Evolutionary conservation across 2,329 filamentous ascomycete species (phyloP), one percentile per base, ranked within the genome.

Genomic region (Cryphonectria carpinicola): DNA sequence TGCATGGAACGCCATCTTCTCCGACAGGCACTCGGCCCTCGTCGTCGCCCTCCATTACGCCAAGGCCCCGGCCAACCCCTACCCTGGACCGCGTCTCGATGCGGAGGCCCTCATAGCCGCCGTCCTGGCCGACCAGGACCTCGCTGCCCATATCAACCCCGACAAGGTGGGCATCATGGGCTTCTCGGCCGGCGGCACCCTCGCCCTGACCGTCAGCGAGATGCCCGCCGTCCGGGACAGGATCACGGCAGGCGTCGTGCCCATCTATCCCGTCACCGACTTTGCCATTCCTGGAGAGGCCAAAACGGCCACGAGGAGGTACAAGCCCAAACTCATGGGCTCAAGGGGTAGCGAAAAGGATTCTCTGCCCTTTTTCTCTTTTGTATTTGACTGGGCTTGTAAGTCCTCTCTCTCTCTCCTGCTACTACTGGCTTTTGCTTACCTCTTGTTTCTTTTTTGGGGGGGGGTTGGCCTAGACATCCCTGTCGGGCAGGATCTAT

Each of bases 181-280:
- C 19, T 88, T 85, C 77, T 85, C 83, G 41, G 86, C 86, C 0
- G 86, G 86, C 32, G 86, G 81, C 1, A 87, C 85, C 75, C 78
- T 88, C 0, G 73, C 81, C 1, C 76, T 87, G 1, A 76, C 80
- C 22, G 81, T 80, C 0, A 75, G 80, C 17, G 83, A 86, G 74
- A 74, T 83, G 22, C 79, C 80, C 0, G 76, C 73, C 17, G 73
- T 86, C 41, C 75, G 76, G 43, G 76, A 75, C 3, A 75, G 74
- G n/a, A 69, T 80, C 37, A 72, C 67, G 17, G 84, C 82, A 0
- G 78, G 71, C 14, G 63, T 82, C 0, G 75, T 86, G 8, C 78
- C 82, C 3, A 78, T 85, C 65, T 88, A 86, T 72, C 82, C 85
- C 1, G 76, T 82, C 1, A 75, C 81, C 4, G 84, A 87, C 74